These are phyloP conservation scores for Panicum miliaceum DNA, from an alignment of 176 grass and related monocot species.

Conservation along the genomic window DNA sequence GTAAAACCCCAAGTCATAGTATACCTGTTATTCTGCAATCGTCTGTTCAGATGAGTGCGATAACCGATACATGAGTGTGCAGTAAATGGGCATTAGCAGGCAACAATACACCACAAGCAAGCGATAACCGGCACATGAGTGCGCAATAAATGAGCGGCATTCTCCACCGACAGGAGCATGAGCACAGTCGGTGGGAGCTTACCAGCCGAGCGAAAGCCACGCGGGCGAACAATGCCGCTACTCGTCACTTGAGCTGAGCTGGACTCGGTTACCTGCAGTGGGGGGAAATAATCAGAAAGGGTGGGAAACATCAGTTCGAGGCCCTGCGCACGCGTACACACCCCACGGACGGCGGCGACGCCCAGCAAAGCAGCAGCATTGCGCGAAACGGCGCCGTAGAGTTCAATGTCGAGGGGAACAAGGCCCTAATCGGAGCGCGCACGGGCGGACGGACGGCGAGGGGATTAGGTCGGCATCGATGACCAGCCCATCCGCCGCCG, in stretches of 20 bases:
- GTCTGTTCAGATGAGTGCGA: too few relatives aligned
- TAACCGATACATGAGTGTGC: too few relatives aligned
- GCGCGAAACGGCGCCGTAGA: background rate
- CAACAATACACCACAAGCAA: background rate
- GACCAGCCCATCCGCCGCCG: background rate
- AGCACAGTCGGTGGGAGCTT: background rate
- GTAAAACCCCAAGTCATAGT: background rate
- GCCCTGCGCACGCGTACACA: background rate
- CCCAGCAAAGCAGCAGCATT: constrained; percentile 1
- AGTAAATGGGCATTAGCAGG: background rate
- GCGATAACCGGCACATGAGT: background rate
- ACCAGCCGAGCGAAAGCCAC: constrained; percentile 22
- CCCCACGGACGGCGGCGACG: background rate
- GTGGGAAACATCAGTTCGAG: background rate
- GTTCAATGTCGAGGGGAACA: background rate
- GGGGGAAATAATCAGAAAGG: background rate
- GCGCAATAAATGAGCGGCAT: background rate
- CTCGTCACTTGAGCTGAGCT: background rate
- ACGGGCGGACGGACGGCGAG: background rate
- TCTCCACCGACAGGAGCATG: background rate
- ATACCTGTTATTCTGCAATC: background rate
- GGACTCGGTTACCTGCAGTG: background rate
- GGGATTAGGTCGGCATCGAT: background rate
- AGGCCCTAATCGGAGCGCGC: background rate
- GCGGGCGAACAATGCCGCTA: background rate